A percentile compares a stretch with the other conserved stretches of the same genome.
Evolutionary conservation across 805 yeast genomes (phyloP).

Genomic region (Spathaspora passalidarum): DNA sequence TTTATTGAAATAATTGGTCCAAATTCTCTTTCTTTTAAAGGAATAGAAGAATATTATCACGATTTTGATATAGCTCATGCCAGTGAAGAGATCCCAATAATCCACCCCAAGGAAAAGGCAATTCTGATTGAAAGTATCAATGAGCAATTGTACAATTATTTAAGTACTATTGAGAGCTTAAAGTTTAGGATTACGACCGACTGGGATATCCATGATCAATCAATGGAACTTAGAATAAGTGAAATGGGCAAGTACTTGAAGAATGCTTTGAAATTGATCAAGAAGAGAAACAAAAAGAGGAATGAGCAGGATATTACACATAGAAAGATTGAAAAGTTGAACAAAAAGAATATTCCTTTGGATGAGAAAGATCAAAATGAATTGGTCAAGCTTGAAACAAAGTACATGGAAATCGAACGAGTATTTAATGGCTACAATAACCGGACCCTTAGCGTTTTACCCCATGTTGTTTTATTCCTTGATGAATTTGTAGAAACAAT

Average conservation of each 20-base stretch:
- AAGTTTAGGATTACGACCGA: conserved; percentile 15
- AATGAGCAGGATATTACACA: conserved; percentile 37
- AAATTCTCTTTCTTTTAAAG: conserved; percentile 34
- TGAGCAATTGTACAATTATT: conserved; percentile 26
- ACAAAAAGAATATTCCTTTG: conserved; percentile 26
- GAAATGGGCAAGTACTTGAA: conserved; percentile 39
- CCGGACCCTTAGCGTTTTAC: conserved; percentile 40
- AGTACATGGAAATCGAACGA: conserved; percentile 25
- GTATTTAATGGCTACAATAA: conserved; percentile 35
- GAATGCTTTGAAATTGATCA: conserved; percentile 36
- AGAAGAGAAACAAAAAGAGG: conserved; percentile 44
- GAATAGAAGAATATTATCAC: conserved; percentile 26
- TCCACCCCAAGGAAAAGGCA: conserved; percentile 37
- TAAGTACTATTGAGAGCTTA: conserved; percentile 18
- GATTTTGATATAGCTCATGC: conserved; percentile 28
- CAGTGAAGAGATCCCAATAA: conserved; percentile 23
- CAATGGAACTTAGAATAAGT: conserved; percentile 30
- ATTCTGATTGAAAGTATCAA: conserved; percentile 21
- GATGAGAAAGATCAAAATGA: conserved; percentile 38
- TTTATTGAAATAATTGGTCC: conserved; percentile 32
- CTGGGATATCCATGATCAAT: conserved; percentile 23
- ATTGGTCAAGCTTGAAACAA: conserved; percentile 26
- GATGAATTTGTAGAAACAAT: conserved; percentile 49
- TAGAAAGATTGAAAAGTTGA: conserved; percentile 35
- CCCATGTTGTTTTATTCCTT: conserved; percentile 43